Percentiles rank a stretch among this genome's conserved stretches.
These are phyloP conservation scores for Sporothrix globosa DNA, from an alignment of 2,329 filamentous ascomycete species.

Conservation along the genomic window DNA sequence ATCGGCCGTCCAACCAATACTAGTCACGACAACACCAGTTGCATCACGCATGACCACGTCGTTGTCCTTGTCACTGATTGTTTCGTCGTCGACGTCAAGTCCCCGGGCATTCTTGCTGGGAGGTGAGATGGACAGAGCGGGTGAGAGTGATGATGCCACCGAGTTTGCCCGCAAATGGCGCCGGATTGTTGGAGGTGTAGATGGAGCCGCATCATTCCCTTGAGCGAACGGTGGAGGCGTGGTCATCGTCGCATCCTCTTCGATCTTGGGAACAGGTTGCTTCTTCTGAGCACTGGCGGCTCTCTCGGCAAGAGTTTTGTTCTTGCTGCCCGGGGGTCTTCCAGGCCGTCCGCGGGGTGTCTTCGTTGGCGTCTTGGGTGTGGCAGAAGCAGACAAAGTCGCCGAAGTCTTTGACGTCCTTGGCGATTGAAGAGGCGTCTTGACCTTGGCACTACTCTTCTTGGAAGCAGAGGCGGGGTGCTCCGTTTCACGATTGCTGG, in stretches of 20 bases:
- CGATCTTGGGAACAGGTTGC: not conserved
- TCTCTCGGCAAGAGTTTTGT: constrained; percentile 22
- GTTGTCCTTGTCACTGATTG: constrained; percentile 12
- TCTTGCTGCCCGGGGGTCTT: constrained; percentile 28
- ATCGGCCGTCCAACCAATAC: constrained; percentile 19
- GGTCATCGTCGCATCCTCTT: not conserved
- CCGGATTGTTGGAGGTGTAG: not conserved
- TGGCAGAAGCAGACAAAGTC: not conserved
- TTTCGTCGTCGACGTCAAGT: not conserved
- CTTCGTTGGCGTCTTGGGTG: constrained; percentile 31
- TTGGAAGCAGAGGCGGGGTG: not conserved
- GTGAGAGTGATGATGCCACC: constrained; percentile 3
- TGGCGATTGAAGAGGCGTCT: constrained; percentile 8
- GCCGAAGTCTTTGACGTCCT: constrained; percentile 10
- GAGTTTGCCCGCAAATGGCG: constrained; percentile 6
- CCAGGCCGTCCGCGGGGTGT: constrained; percentile 1
- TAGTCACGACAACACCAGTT: not conserved
- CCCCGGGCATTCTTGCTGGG: not conserved
- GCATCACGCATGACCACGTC: constrained; percentile 19
- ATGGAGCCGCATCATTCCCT: not conserved
- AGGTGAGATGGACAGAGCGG: constrained; percentile 7
- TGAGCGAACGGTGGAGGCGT: not conserved
- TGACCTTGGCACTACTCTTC: constrained; percentile 8
- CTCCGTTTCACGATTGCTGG: not conserved
- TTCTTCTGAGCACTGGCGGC: constrained; percentile 13